These are phyloP conservation scores for Medicago arabica DNA, from an alignment of 306 rosid genomes.

Conservation along the genomic window DNA sequence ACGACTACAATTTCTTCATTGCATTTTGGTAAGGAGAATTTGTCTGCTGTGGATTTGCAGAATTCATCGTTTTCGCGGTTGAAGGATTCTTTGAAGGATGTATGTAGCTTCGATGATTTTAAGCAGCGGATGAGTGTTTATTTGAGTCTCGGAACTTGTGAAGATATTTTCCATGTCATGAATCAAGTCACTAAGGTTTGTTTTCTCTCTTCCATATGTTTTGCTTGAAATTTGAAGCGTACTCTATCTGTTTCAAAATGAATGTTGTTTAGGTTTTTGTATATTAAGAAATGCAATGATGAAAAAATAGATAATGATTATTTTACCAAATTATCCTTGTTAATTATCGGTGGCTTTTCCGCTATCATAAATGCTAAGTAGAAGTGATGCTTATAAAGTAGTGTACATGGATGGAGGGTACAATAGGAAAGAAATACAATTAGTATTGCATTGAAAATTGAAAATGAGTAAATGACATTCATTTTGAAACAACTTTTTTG, in stretches of 20 bases:
- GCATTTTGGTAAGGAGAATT: slow-evolving; percentile 36
- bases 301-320: too few species aligned
- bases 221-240: background rate
- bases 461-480: too few species aligned
- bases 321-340: too few species aligned
- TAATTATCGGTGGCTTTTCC: too few species aligned
- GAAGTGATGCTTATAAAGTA: too few species aligned
- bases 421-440: too few species aligned
- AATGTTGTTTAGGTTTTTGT: too few species aligned
- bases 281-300: too few species aligned
- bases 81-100: slow-evolving; percentile 64
- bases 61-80: slow-evolving; percentile 50
- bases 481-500: background rate
- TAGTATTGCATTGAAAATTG: too few species aligned
- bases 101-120: slow-evolving; percentile 90
- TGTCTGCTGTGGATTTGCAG: slow-evolving; percentile 41
- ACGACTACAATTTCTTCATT: slow-evolving; percentile 17
- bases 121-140: slow-evolving; percentile 72
- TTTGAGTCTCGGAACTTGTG: slow-evolving; percentile 65
- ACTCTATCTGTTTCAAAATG: too few species aligned
- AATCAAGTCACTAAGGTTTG: slow-evolving; percentile 76
- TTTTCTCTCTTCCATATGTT: slow-evolving; percentile 15
- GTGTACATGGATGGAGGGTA: too few species aligned
- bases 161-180: slow-evolving; percentile 69
- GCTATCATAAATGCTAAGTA: too few species aligned